Percentiles rank a stretch among this genome's conserved stretches.
Conservation (phyloP, 768 basidiomycete genomes). For the Serendipita sp. region DNA sequence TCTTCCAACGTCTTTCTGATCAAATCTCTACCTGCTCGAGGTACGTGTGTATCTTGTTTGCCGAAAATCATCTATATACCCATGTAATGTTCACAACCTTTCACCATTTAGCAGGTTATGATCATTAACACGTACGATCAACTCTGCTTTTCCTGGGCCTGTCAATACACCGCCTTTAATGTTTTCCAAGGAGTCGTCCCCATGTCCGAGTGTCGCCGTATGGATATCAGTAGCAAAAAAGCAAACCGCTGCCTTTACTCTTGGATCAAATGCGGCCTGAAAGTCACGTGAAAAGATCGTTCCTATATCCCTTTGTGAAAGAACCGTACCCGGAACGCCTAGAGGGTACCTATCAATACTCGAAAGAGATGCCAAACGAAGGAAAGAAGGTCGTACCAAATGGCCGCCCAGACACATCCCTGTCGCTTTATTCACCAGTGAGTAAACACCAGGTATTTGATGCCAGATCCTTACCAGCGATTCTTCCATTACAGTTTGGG, state of each 20-base stretch:
- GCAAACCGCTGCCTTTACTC: slow-evolving; percentile 73
- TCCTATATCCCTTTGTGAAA: background rate
- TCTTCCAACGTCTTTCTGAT: slow-evolving; percentile 76
- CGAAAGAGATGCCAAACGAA: background rate
- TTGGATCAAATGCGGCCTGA: slow-evolving; percentile 76
- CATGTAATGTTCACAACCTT: background rate
- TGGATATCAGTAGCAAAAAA: slow-evolving; percentile 96
- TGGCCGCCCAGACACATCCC: slow-evolving; percentile 89
- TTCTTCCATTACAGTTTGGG: slow-evolving; percentile 78
- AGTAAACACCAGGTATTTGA: slow-evolving; percentile 11
- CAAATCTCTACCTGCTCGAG: slow-evolving; percentile 68
- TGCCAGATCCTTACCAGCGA: slow-evolving; percentile 42
- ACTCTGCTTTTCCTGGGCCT: slow-evolving; percentile 50
- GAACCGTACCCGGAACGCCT: slow-evolving; percentile 36
- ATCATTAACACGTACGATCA: slow-evolving; percentile 40
- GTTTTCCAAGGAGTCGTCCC: slow-evolving; percentile 66
- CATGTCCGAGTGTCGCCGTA: slow-evolving; percentile 68
- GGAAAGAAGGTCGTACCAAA: slow-evolving; percentile 29
- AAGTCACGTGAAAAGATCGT: slow-evolving; percentile 1
- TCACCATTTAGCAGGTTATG: background rate
- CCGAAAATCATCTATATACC: slow-evolving; percentile 75
- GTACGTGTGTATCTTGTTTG: slow-evolving; percentile 94
- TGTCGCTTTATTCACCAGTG: slow-evolving; percentile 34
- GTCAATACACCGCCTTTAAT: slow-evolving; percentile 61
- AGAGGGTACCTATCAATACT: background rate